Base-by-base conservation (phyloP, 805 yeast species). In the Komagataella phaffii region DNA sequence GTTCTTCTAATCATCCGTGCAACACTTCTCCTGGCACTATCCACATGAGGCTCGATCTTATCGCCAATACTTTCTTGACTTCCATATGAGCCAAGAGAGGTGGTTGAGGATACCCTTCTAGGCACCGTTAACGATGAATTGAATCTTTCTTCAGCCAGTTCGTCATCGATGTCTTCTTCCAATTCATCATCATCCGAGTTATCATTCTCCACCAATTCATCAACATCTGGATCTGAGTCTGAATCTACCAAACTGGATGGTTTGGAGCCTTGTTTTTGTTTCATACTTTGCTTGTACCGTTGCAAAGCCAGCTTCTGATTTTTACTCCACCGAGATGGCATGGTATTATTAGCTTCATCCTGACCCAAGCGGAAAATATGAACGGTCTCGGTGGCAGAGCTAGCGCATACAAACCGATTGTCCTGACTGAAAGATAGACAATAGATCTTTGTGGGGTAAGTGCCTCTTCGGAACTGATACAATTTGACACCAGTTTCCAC, bases 341-440 rank as follows among this genome's bases (percentile, higher is more conserved):
- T 57, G 0, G 69, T 66, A 53, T 66, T 66, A 23, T 64, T 63
- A 1, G 67, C 65, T 51, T 67, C 71, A 50, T 66, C 69, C 53
- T 75, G 80, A 1, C 81, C 85, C 51, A 90, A 66, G 53, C 89
- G 76, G 72, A 91, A 93, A 21, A 93, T 80, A 64, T 93, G 99
- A 17, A 93, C 95, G 0, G 99, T 93, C 53, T 86, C 95, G 17
- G 95, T 88, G 0, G 96, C 85, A 24, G 95, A 84, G 21, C 93
- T 81, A 3, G 91, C 97, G 19, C 88, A 79, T 44, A 93, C 74
- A 61, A 84, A 81, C 50, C 72, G 74, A 56, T 88, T 83, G 56
- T 87, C 87, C 17, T 76, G 75, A 57, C 93, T 85, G 67, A 93
- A 93, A 17, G 82, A 76, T 54, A 93, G 72, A 3, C 96, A 85